phyloP scores from a whole-genome alignment of 1,284 basidiomycete species.

The Austroboletus novae-zelandiae region DNA sequence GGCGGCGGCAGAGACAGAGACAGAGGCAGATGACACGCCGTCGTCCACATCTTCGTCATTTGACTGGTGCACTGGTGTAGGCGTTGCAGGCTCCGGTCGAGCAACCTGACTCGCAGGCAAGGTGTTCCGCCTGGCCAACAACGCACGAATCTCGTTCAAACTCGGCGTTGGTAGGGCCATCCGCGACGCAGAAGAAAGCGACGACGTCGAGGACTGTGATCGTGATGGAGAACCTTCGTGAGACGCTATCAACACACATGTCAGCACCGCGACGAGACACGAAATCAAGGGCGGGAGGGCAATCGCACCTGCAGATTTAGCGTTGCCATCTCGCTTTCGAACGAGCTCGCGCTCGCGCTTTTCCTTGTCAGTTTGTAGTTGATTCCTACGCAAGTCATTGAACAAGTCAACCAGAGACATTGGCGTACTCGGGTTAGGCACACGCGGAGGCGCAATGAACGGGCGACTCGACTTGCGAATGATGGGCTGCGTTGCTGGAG shows the following conservation, averaged over 20 bases:
- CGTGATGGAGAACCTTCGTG: not conserved
- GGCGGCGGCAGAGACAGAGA: no score
- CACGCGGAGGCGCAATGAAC: slow-evolving; percentile 26
- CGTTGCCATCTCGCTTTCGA: not conserved
- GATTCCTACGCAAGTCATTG: slow-evolving; percentile 19
- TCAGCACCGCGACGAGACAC: no score
- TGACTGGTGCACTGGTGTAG: no score
- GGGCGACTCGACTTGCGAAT: slow-evolving; percentile 6
- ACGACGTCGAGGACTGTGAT: slow-evolving; percentile 1
- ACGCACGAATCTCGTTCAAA: slow-evolving; percentile 16
- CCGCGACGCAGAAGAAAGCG: not conserved
- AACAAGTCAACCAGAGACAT: slow-evolving; percentile 22
- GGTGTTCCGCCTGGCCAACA: slow-evolving; percentile 13
- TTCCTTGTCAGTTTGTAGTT: not conserved
- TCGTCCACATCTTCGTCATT: no score
- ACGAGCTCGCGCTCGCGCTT: not conserved
- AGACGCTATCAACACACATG: no score
- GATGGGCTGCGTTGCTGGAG: slow-evolving; percentile 6
- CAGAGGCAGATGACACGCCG: no score
- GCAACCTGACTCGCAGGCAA: not conserved
- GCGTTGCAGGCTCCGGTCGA: not conserved
- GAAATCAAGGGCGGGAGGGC: no score
- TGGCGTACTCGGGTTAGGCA: slow-evolving; percentile 13
- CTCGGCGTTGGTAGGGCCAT: slow-evolving; percentile 11
- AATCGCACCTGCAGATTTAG: no score